phyloP scores from a whole-genome alignment of 495 filamentous ascomycete genomes.

The Entonaema liquescens region DNA sequence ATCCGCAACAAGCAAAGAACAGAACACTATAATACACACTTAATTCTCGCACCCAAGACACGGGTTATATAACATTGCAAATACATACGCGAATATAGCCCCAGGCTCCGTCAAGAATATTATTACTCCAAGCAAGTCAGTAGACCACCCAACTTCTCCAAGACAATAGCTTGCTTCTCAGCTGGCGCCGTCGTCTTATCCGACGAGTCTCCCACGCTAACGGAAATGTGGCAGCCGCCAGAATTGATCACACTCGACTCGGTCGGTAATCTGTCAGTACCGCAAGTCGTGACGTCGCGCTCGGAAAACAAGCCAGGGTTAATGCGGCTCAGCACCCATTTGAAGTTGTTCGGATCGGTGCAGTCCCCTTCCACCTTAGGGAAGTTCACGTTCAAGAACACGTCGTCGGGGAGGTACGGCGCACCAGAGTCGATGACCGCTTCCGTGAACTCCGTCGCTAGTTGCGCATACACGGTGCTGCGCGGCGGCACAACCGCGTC shows the following conservation, averaged over 20 bases:
- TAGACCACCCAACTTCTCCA: constrained; percentile 62
- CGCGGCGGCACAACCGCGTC: constrained; percentile 58
- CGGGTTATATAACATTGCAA: too few species aligned
- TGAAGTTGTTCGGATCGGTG: constrained; percentile 57
- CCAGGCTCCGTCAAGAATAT: neutral
- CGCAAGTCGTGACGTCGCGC: constrained; percentile 66
- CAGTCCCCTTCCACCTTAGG: constrained; percentile 60
- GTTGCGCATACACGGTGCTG: constrained; percentile 66
- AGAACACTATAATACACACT: neutral
- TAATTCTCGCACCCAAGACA: too few species aligned
- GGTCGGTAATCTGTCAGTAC: constrained; percentile 62
- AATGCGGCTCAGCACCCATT: constrained; percentile 69
- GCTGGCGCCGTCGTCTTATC: constrained; percentile 66
- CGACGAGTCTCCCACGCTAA: constrained; percentile 68
- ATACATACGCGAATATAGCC: neutral
- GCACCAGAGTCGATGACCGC: constrained; percentile 60
- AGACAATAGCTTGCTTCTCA: constrained; percentile 63
- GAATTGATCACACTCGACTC: constrained; percentile 59
- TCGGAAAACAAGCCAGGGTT: constrained; percentile 60
- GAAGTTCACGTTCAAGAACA: constrained; percentile 76
- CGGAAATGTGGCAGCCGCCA: constrained; percentile 65
- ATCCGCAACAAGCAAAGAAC: too few species aligned
- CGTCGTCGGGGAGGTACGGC: constrained; percentile 66
- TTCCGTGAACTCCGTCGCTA: constrained; percentile 65
- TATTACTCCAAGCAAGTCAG: constrained; percentile 54